phyloP scores from a whole-genome alignment of 2,329 filamentous ascomycete genomes.

The Hypoxylon sp. region DNA sequence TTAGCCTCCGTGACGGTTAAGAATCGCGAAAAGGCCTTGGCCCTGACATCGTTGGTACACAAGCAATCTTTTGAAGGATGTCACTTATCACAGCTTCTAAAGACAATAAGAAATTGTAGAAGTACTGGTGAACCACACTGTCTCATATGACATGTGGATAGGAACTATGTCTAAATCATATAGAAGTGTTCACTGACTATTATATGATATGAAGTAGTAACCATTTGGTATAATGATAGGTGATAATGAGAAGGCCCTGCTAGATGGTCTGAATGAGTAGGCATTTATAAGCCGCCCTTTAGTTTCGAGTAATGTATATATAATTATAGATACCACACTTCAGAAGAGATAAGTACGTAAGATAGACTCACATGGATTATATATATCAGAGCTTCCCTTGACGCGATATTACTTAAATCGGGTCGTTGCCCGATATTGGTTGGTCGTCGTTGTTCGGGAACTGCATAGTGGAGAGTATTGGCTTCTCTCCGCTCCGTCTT shows the following conservation, averaged over 20 bases:
- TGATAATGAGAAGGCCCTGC: not conserved
- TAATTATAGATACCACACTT: not conserved
- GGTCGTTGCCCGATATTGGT: slow-evolving; percentile 21
- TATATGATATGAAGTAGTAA: not conserved
- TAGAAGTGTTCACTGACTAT: not conserved
- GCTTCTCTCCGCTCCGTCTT: slow-evolving; percentile 33
- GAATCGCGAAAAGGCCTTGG: not conserved
- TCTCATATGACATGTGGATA: not conserved
- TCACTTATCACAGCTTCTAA: not conserved
- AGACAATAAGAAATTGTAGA: not conserved
- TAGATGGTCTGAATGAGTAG: not conserved
- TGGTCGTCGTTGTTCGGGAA: slow-evolving; percentile 13
- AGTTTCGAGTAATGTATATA: slow-evolving; percentile 3
- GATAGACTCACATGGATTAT: not conserved
- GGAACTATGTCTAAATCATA: not conserved
- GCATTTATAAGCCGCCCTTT: not conserved
- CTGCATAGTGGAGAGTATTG: slow-evolving; percentile 28
- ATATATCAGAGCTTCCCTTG: not conserved
- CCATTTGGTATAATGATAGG: not conserved
- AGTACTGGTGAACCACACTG: not conserved
- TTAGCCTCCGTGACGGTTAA: not conserved
- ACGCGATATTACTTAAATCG: slow-evolving; percentile 28
- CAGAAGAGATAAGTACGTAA: slow-evolving; percentile 11
- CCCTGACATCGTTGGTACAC: not conserved
- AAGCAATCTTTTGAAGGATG: not conserved